Evolutionary conservation across 768 basidiomycete species (phyloP).

Genomic region (Auriscalpium orientale): DNA sequence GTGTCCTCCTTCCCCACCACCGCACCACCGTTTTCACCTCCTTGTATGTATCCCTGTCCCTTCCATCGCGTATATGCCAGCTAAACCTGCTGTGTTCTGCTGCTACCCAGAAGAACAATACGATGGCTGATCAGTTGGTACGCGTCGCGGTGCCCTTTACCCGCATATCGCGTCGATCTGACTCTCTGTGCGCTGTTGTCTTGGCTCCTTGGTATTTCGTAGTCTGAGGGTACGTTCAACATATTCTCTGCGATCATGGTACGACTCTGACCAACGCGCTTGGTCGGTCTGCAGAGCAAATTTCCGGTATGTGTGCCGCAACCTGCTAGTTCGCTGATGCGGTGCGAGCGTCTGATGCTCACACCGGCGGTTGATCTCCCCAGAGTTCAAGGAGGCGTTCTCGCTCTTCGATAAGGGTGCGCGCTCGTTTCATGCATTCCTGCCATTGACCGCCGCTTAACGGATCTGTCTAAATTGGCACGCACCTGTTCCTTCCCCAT

Average conservation of each 20-base stretch:
- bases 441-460: neutral
- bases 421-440: constrained; percentile 15
- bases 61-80: neutral
- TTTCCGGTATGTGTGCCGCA: constrained; percentile 55
- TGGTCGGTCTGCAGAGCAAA: constrained; percentile 59
- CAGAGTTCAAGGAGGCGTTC: constrained; percentile 99
- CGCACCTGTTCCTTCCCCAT: neutral
- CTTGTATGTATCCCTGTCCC: neutral
- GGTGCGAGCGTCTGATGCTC: neutral
- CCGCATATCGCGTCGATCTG: neutral
- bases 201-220: neutral
- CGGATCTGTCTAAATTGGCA: constrained; percentile 3
- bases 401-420: constrained; percentile 93
- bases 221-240: constrained; percentile 50
- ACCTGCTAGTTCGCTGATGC: neutral
- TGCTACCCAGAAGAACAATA: neutral
- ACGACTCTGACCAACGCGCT: neutral
- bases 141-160: constrained; percentile 16
- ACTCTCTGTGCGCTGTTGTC: neutral
- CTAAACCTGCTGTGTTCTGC: neutral
- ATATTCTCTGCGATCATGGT: constrained; percentile 1
- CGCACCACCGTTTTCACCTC: neutral
- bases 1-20: neutral
- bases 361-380: neutral
- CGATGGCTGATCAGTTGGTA: constrained; percentile 51